These are phyloP conservation scores for Daldinia caldariorum DNA, from an alignment of 495 filamentous ascomycete species.

Conservation along the genomic window DNA sequence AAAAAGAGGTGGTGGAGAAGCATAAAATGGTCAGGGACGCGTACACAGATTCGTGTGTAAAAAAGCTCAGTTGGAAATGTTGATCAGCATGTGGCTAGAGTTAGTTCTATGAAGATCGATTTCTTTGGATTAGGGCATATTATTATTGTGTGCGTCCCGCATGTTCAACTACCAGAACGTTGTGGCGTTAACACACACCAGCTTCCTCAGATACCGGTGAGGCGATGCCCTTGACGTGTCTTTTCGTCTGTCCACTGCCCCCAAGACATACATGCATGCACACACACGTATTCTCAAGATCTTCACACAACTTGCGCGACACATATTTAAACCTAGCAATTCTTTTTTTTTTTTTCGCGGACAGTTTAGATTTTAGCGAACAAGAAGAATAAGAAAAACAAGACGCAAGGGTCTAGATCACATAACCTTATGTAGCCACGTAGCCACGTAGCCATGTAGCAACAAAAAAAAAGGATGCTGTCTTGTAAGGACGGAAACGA, in stretches of 20 bases:
- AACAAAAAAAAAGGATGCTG: neutral
- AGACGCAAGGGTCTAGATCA: constrained; percentile 6
- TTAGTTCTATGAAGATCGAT: constrained; percentile 8
- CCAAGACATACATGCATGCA: neutral
- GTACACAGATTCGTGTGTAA: constrained; percentile 11
- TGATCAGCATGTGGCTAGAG: constrained; percentile 35
- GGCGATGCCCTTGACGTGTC: constrained; percentile 39
- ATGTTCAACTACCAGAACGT: constrained; percentile 25
- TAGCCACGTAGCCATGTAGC: too few relatives aligned
- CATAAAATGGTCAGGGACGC: constrained; percentile 20
- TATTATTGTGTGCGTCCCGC: constrained; percentile 24
- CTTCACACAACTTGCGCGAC: neutral
- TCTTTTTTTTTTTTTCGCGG: neutral
- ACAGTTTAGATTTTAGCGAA: too few relatives aligned
- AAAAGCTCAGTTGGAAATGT: constrained; percentile 28
- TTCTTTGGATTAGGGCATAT: constrained; percentile 16
- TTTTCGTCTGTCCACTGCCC: neutral
- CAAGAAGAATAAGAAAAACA: neutral
- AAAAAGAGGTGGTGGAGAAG: neutral
- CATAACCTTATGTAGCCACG: neutral
- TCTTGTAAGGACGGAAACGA: constrained; percentile 17
- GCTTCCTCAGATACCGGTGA: constrained; percentile 13
- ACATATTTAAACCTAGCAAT: neutral
- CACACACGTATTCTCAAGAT: too few relatives aligned
- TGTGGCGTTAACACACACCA: constrained; percentile 30